Evolutionary conservation across 2,329 filamentous ascomycete genomes (phyloP).

Genomic region (Fusarium ramigenum): DNA sequence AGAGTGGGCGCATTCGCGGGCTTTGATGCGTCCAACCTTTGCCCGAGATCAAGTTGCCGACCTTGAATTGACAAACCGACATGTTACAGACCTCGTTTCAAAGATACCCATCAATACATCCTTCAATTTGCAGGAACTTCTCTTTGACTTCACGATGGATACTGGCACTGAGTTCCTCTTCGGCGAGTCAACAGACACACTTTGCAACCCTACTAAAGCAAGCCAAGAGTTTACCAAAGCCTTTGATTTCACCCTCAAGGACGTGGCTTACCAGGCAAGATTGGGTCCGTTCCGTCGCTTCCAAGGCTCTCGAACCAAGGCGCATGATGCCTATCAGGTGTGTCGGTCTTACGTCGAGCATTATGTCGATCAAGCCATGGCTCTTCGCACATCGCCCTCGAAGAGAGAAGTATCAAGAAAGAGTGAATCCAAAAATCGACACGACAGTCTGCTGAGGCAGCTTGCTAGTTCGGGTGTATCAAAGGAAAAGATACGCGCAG

Average conservation of each 20-base stretch:
- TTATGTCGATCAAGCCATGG: background rate
- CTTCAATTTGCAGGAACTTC: background rate
- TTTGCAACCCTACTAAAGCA: background rate
- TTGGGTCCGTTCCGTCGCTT: background rate
- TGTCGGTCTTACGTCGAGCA: background rate
- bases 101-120: background rate
- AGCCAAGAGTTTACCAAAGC: background rate
- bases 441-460: background rate
- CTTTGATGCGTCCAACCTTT: background rate
- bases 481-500: background rate
- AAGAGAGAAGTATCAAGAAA: background rate
- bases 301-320: background rate
- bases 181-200: background rate
- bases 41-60: background rate
- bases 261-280: background rate
- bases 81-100: background rate
- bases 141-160: background rate
- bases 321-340: background rate
- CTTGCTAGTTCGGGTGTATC: background rate
- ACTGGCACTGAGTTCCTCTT: background rate
- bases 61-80: background rate
- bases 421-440: background rate
- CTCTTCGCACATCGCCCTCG: background rate
- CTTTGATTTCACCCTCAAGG: background rate
- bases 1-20: background rate